These are phyloP conservation scores for Talaromyces verruculosus DNA, from an alignment of 2,329 filamentous ascomycete genomes.

Conservation along the genomic window DNA sequence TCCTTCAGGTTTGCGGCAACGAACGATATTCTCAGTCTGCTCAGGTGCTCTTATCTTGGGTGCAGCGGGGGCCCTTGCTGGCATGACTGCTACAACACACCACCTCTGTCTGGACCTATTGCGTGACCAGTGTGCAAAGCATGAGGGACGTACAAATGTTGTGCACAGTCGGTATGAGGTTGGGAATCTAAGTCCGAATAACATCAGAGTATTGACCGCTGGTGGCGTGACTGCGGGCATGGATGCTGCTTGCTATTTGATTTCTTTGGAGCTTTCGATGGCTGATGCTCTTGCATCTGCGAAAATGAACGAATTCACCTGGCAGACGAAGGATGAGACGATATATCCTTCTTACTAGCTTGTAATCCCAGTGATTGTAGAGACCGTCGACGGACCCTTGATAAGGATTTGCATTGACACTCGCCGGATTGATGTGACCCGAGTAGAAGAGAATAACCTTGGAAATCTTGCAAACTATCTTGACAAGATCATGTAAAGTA, in stretches of 20 bases:
- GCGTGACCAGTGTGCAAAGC: constrained; percentile 25
- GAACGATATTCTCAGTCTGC: background rate
- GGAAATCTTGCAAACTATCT: background rate
- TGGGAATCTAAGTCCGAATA: background rate
- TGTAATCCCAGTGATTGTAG: background rate
- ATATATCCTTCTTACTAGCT: background rate
- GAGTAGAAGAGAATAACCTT: background rate
- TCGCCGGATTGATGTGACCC: background rate
- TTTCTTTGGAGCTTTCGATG: background rate
- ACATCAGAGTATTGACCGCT: background rate
- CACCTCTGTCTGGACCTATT: constrained; percentile 31
- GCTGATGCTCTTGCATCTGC: background rate
- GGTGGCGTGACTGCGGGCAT: background rate
- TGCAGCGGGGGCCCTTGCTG: background rate
- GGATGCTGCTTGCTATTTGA: background rate
- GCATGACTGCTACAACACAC: constrained; percentile 37
- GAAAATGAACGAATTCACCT: background rate
- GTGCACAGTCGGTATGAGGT: background rate
- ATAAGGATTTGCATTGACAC: background rate
- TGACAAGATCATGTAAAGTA: background rate
- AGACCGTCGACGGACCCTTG: background rate
- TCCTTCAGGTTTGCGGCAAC: background rate
- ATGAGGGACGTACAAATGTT: background rate
- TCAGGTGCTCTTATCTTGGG: background rate
- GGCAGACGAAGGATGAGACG: background rate